Evolutionary conservation across 352 stramenopile genomes (phyloP), one percentile per base, ranked within the genome.

Genomic region (Pythium dissimile): DNA sequence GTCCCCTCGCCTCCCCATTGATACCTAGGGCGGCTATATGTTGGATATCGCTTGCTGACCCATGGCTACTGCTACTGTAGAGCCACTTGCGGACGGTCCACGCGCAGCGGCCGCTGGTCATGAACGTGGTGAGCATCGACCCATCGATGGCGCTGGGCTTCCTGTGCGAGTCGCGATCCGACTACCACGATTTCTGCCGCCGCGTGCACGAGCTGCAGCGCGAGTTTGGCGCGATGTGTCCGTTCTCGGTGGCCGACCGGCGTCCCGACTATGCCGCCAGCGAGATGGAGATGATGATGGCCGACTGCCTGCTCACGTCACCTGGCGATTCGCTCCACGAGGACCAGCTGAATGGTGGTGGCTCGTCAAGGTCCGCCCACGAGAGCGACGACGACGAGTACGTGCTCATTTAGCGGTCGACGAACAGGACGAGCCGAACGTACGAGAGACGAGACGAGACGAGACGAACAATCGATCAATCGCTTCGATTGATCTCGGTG

Each of bases 131-230:
- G 23, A 84, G 80, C 32, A 94, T 98, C 59, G 95, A 98, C 79
- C 92, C 95, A 20, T 98, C 89, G 34, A 77, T 98, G 37, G 92
- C 95, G 16, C 71, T 98, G 38, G 93, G 89, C 3, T 98, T 98
- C 70, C 86, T 97, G 41, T 97, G 93, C 59, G 70, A 84, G 27
- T 81, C 86, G 31, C 73, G 77, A 11, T 49, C 68, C 13, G 84
- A 96, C 44, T 92, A 90, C 38, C 27, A 72, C 44, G 81, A 93
- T 54, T 88, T 93, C 31, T 79, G 76, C 56, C 49, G 58, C 5
- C 75, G 77, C 43, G 73, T 88, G 26, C 56, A 56, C 5, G 44
- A 62, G 41, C 64, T 90, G 41, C 69, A 87, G 49, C 48, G 64
- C 41, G 65, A 77, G 37, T 63, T 62, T 26, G 72, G 72, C 9